Conservation (phyloP, 73 alveolate species). For the Tetrahymena elliotti region DNA sequence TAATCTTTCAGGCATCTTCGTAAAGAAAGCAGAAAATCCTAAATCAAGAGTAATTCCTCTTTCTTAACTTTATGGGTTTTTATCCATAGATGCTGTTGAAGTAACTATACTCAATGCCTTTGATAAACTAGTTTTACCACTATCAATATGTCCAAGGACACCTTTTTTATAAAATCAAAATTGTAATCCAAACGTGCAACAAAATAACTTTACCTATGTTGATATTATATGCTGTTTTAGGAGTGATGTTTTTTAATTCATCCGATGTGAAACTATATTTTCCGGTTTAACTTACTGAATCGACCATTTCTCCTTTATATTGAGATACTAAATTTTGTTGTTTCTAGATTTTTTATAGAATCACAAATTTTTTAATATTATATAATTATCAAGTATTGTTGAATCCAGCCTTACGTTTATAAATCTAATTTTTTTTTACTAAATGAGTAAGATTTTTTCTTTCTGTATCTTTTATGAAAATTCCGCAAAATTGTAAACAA, state of each 20-base stretch:
- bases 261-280: background rate
- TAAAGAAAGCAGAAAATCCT: constrained; percentile 95
- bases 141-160: constrained; percentile 98
- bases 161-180: constrained; percentile 72
- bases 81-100: constrained; percentile 98
- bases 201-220: background rate
- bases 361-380: background rate
- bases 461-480: background rate
- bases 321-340: too few species aligned
- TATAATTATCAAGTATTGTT: background rate
- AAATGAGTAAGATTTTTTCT: background rate
- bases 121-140: constrained; percentile 95
- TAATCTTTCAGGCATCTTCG: constrained; percentile 54
- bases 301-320: background rate
- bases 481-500: too few species aligned
- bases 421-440: background rate
- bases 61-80: constrained; percentile 92
- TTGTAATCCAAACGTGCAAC: background rate
- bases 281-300: background rate
- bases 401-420: background rate
- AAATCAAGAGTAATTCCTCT: constrained; percentile 98
- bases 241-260: background rate
- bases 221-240: background rate
- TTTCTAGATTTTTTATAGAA: background rate
- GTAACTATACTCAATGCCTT: constrained; percentile 83